These are phyloP conservation scores for Dryadomyces sulphureus DNA, from an alignment of 2,329 filamentous ascomycete genomes.

Conservation along the genomic window DNA sequence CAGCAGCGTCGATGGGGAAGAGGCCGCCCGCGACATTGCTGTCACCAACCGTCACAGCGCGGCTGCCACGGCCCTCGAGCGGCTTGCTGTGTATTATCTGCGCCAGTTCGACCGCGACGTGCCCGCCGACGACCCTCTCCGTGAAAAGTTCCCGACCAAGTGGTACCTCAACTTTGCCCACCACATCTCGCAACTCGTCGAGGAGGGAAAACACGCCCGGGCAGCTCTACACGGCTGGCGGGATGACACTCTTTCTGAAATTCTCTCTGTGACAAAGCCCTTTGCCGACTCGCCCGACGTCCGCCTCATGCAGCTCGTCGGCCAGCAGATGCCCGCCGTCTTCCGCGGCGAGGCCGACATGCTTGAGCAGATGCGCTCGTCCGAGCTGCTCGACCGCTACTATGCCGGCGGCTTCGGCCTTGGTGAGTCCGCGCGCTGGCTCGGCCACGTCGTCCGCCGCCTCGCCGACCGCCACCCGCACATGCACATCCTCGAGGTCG, in stretches of 20 bases:
- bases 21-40: not conserved
- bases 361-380: slow-evolving; percentile 19
- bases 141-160: not conserved
- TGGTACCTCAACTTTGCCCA: not conserved
- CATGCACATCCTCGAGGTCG: slow-evolving; percentile 22
- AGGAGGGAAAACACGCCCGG: not conserved
- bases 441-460: slow-evolving; percentile 3
- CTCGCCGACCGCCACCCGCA: slow-evolving; percentile 12
- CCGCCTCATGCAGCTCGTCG: not conserved
- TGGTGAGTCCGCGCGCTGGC: slow-evolving; percentile 10
- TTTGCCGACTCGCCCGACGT: not conserved
- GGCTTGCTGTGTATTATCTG: not conserved
- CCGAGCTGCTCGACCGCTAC: slow-evolving; percentile 15
- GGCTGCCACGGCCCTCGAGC: not conserved
- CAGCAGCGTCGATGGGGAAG: not conserved
- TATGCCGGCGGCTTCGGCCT: slow-evolving; percentile 11
- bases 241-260: not conserved
- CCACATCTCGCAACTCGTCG: not conserved
- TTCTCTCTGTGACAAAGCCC: not conserved
- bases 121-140: not conserved
- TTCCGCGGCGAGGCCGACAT: slow-evolving; percentile 2
- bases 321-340: not conserved
- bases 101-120: not conserved
- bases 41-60: not conserved
- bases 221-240: not conserved